These are phyloP conservation scores for Solanum dulcamara DNA, from an alignment of 257 asterid genomes.

Conservation along the genomic window DNA sequence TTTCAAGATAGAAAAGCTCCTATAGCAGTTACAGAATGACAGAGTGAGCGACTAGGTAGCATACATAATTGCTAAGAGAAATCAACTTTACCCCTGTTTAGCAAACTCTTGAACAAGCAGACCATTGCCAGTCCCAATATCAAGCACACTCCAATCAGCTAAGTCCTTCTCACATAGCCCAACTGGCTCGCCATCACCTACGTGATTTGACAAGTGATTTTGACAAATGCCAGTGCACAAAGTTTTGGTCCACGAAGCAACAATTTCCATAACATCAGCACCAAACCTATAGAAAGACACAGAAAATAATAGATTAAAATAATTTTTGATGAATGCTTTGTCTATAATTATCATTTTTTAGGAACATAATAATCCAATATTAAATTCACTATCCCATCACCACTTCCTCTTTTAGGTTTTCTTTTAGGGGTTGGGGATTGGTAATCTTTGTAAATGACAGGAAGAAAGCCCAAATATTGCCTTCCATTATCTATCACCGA, in stretches of 20 bases:
- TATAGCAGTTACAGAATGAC: not conserved
- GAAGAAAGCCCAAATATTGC: not conserved
- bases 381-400: not conserved
- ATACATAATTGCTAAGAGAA: not conserved
- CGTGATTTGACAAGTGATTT: conserved; percentile 53
- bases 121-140: conserved; percentile 96
- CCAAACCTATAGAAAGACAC: conserved; percentile 57
- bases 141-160: conserved; percentile 80
- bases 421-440: not conserved
- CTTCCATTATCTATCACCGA: not conserved
- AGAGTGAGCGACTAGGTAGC: not conserved
- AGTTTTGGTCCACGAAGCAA: conserved; percentile 77
- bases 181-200: conserved; percentile 31
- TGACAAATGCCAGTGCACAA: conserved; percentile 62
- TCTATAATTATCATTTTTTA: not conserved
- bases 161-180: conserved; percentile 50
- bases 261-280: conserved; percentile 86
- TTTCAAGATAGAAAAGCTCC: not conserved
- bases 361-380: not conserved
- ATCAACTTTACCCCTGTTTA: conserved; percentile 64
- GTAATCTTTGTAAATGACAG: not conserved
- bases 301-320: not conserved
- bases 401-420: not conserved
- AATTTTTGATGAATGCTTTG: not conserved
- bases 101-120: conserved; percentile 91